These are phyloP conservation scores for Chlamydomonas sp. DNA, from an alignment of 139 green algal genomes.

Conservation along the genomic window DNA sequence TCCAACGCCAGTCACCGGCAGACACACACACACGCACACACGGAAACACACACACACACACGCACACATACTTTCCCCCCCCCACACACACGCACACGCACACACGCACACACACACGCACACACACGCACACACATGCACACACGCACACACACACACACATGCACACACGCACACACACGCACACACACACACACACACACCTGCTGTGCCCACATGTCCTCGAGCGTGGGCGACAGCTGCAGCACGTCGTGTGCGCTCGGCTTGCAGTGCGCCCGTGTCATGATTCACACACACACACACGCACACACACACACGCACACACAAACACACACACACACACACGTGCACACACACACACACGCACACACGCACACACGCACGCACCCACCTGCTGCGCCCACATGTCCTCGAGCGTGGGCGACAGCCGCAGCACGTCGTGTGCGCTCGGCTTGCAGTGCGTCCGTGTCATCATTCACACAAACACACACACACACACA, in stretches of 20 bases:
- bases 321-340: too few species aligned
- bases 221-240: constrained; percentile 34
- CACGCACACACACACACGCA: too few species aligned
- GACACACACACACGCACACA: too few species aligned
- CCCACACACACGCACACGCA: too few species aligned
- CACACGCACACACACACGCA: too few species aligned
- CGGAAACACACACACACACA: too few species aligned
- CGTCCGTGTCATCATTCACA: constrained; percentile 53
- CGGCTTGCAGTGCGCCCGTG: constrained; percentile 40
- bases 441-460: constrained; percentile 45
- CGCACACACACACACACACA: constrained; percentile 12
- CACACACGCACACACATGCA: too few species aligned
- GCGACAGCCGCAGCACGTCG: constrained; percentile 60
- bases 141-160: too few species aligned
- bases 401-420: constrained; percentile 37
- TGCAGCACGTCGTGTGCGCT: constrained; percentile 62
- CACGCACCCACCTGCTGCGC: constrained; percentile 19
- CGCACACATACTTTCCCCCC: too few species aligned
- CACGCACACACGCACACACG: constrained; percentile 11
- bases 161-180: too few species aligned
- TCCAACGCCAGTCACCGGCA: too few species aligned
- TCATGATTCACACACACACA: constrained; percentile 59
- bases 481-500: constrained; percentile 12
- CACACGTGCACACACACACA: too few species aligned
- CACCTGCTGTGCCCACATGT: constrained; percentile 34